phyloP scores from a whole-genome alignment of 805 yeast genomes.

The Ascoidea asiatica region DNA sequence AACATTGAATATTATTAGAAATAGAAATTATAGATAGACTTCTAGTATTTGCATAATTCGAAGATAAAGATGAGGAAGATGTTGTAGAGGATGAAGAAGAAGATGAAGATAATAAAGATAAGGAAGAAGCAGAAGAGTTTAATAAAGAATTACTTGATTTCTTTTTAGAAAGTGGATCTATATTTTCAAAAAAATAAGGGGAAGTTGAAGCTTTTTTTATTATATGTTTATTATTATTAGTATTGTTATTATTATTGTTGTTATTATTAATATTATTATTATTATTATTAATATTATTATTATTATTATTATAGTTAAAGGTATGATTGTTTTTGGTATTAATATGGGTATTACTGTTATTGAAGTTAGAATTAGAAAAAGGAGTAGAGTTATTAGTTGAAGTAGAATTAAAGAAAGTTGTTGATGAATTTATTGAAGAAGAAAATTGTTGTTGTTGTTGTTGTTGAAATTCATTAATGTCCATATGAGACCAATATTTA shows the following conservation, averaged over 20 bases:
- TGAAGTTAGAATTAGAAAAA: too few species aligned
- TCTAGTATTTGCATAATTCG: not conserved
- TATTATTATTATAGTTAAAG: too few species aligned
- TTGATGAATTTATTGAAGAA: too few species aligned
- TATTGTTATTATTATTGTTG: not conserved
- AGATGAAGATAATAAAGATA: not conserved
- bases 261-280: too few species aligned
- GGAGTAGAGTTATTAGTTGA: too few species aligned
- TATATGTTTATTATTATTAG: too few species aligned
- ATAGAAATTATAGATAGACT: not conserved
- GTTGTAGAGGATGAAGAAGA: not conserved
- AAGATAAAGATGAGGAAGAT: not conserved
- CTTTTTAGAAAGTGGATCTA: not conserved
- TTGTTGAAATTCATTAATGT: too few species aligned
- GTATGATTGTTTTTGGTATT: not conserved
- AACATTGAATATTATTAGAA: too few species aligned
- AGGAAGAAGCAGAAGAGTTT: not conserved
- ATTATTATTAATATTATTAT: too few species aligned
- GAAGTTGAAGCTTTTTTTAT: not conserved
- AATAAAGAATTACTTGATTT: not conserved
- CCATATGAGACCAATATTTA: constrained; percentile 29
- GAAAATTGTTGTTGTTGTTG: too few species aligned
- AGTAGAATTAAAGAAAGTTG: too few species aligned
- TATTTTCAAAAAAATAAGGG: not conserved
- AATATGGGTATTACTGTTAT: too few species aligned